Evolutionary conservation across 164 flowering plant genomes (phyloP).

Genomic region (Nelumbo lutea): DNA sequence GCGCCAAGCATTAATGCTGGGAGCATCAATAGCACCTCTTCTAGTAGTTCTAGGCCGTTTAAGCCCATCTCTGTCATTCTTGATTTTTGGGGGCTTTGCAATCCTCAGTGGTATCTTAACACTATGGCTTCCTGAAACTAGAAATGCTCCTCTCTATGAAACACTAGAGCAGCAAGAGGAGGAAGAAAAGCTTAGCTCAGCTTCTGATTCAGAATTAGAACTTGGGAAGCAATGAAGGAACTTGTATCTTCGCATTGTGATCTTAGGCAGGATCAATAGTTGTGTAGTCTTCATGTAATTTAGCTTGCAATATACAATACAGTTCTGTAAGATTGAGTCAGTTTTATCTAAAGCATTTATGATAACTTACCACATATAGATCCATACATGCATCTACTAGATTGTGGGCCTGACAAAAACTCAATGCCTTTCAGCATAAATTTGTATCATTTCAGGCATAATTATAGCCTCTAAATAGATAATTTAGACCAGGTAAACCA

Average conservation of each 20-base stretch:
- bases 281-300: too few species aligned
- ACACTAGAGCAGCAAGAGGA: slow-evolving; percentile 61
- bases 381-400: too few species aligned
- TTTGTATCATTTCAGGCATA: too few species aligned
- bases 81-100: slow-evolving; percentile 40
- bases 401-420: too few species aligned
- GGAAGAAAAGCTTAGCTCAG: slow-evolving; percentile 25
- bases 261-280: not conserved
- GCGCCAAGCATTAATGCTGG: slow-evolving; percentile 53
- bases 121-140: slow-evolving; percentile 54
- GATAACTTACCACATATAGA: too few species aligned
- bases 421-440: too few species aligned
- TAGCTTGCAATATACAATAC: too few species aligned
- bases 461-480: too few species aligned
- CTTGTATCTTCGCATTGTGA: not conserved
- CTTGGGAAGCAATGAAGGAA: slow-evolving; percentile 20
- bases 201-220: slow-evolving; percentile 17
- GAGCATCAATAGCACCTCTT: slow-evolving; percentile 52
- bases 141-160: slow-evolving; percentile 51
- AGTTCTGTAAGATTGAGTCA: too few species aligned
- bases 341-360: too few species aligned
- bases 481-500: too few species aligned
- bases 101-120: slow-evolving; percentile 40
- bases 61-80: slow-evolving; percentile 41
- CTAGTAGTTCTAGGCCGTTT: slow-evolving; percentile 44